Evolutionary conservation across 331 rosid genomes (phyloP).

Genomic region (Quercus lobata): DNA sequence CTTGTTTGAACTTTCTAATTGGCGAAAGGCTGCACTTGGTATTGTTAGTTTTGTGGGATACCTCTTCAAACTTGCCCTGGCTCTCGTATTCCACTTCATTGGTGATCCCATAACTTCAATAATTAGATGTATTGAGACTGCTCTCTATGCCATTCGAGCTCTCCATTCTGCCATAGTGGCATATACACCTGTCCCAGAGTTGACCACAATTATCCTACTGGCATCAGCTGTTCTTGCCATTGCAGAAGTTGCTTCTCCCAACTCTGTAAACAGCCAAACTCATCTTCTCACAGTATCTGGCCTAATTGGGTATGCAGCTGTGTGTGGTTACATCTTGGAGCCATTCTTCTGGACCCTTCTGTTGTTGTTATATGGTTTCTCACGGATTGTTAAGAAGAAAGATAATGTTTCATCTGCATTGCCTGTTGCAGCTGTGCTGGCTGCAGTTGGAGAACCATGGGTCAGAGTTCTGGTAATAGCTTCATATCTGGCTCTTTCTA

Average conservation of each 20-base stretch:
- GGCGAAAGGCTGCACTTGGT: constrained; percentile 55
- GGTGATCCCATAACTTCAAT: constrained; percentile 75
- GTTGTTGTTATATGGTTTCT: constrained; percentile 58
- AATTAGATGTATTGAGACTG: constrained; percentile 58
- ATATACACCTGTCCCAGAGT: constrained; percentile 67
- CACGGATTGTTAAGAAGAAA: constrained; percentile 56
- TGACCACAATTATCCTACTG: constrained; percentile 50
- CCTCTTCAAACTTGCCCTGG: constrained; percentile 50
- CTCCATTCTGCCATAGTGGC: constrained; percentile 73
- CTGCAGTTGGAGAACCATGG: constrained; percentile 94
- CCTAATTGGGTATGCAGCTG: constrained; percentile 74
- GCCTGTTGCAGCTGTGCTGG: constrained; percentile 77
- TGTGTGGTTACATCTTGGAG: constrained; percentile 69
- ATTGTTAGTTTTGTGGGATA: constrained; percentile 49
- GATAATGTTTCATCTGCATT: constrained; percentile 69
- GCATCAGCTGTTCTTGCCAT: constrained; percentile 67
- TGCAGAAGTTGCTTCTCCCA: constrained; percentile 73
- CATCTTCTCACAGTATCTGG: constrained; percentile 71
- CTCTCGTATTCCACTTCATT: constrained; percentile 55
- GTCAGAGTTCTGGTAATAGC: constrained; percentile 62
- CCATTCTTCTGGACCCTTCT: constrained; percentile 83
- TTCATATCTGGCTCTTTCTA: constrained; percentile 59
- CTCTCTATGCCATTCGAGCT: constrained; percentile 46
- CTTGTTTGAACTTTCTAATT: constrained; percentile 73
- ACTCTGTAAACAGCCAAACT: constrained; percentile 58